Base-by-base conservation (phyloP, 495 filamentous ascomycete genomes). In the Lophium mytilinum region DNA sequence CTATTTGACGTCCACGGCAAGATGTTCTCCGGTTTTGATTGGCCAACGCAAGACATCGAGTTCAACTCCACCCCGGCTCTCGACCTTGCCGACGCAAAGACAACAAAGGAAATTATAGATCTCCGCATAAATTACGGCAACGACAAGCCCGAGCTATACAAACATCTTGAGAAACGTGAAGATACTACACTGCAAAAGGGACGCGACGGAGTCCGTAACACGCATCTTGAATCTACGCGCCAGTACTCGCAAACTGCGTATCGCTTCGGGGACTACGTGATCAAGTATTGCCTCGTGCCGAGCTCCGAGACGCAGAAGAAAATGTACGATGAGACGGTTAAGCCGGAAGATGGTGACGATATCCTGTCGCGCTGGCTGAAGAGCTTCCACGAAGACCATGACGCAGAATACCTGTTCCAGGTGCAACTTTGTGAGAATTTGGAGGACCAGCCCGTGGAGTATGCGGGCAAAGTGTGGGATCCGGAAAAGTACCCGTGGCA, bases 241-340 rank as follows among this genome's bases (percentile, higher is more conserved):
- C 70, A 73, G 52, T 76, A 78, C 57, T 73, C 72, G 15, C 78
- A 79, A 53, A 70, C 68, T 24, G 73, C 76, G 9, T 79, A 76
- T 54, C 75, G 72, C 37, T 75, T 75, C 57, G 75, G 73, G 45
- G 69, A 78, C 40, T 77, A 76, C 37, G 70, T 78, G 6, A 68
- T 71, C 51, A 80, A 79, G 55, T 79, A 74, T 50, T 68, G 68
- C 51, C 67, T 78, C 52, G 68, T 75, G 11, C 76, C 75, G 6
- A 62, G 53, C 41, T 62, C 55, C 15, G 73, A 73, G 37, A 75
- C 68, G 21, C 72, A 76, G 55, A 70, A 62, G 46, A 74, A 73
- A 50, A 62, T 73, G 0, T 65, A 73, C 24, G 65, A 74, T 34
- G 69, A 73, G 51, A 69, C 63, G 1, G 68, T 76, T 51, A 73